Conservation (phyloP, 495 filamentous ascomycete species). For the Cairneyella variabilis region DNA sequence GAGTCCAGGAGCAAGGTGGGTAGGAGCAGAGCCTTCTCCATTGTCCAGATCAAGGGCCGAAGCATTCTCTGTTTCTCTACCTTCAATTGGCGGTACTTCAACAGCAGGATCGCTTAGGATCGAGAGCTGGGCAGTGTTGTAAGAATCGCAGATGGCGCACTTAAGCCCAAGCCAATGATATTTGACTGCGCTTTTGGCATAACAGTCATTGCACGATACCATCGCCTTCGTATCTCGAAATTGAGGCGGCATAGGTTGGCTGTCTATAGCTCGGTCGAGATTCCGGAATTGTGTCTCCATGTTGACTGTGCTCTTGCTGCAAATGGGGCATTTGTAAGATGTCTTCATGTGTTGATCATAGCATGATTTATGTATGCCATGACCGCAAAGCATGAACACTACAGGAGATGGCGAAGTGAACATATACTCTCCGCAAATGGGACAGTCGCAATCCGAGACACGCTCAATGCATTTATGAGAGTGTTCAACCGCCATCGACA, state of each 20-base stretch:
- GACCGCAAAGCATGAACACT: conserved; percentile 93
- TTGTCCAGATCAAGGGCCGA: not conserved
- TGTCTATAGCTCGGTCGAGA: conserved; percentile 76
- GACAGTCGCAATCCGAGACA: conserved; percentile 92
- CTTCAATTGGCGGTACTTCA: conserved; percentile 17
- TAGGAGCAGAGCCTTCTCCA: conserved; percentile 2
- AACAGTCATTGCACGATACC: conserved; percentile 92
- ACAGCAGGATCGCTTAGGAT: conserved; percentile 36
- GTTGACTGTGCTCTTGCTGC: conserved; percentile 87
- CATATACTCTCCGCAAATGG: conserved; percentile 97
- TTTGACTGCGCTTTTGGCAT: conserved; percentile 72
- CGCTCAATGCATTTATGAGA: conserved; percentile 94
- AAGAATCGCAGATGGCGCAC: conserved; percentile 79
- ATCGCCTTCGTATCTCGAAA: conserved; percentile 76
- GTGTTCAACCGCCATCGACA: conserved; percentile 72
- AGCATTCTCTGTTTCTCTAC: conserved; percentile 11
- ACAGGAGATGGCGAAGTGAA: conserved; percentile 88
- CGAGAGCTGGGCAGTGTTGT: conserved; percentile 75
- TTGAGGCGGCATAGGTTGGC: conserved; percentile 85
- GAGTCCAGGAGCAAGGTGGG: conserved; percentile 1
- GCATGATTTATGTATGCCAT: conserved; percentile 89
- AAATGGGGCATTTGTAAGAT: conserved; percentile 93
- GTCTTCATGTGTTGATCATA: conserved; percentile 78
- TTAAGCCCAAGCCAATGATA: conserved; percentile 96
- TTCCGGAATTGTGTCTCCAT: conserved; percentile 96